phyloP scores from a whole-genome alignment of 768 basidiomycete genomes.

The Hericium erinaceus region DNA sequence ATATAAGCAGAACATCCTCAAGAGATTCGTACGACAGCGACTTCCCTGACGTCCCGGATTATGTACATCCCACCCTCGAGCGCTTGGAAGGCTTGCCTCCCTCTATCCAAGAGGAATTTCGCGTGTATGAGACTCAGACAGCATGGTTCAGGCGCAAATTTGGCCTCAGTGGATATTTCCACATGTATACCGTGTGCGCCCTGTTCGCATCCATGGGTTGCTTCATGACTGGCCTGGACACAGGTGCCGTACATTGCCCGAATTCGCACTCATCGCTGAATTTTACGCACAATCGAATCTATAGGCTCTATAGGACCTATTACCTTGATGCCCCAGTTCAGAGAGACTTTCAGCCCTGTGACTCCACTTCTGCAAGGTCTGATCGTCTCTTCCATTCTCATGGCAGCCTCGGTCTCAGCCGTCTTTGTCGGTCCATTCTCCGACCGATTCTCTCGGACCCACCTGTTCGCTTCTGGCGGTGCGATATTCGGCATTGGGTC shows the following conservation, averaged over 20 bases:
- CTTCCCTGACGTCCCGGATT: background rate
- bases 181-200: background rate
- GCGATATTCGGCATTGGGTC: conserved; percentile 33
- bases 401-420: conserved; percentile 33
- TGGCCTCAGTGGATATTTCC: background rate
- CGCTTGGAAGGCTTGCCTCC: background rate
- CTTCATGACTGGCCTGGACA: conserved; percentile 27
- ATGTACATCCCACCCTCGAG: background rate
- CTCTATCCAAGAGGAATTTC: background rate
- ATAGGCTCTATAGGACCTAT: conserved; percentile 31
- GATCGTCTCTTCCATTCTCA: conserved; percentile 33
- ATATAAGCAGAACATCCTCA: no score
- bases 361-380: conserved; percentile 32
- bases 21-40: background rate
- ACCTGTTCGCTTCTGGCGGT: conserved; percentile 34
- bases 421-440: conserved; percentile 33
- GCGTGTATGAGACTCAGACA: background rate
- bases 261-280: background rate
- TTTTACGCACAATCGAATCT: no score
- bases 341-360: conserved; percentile 26
- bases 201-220: conserved; percentile 19
- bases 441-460: conserved; percentile 36
- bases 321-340: conserved; percentile 38
- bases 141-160: background rate
- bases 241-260: conserved; percentile 12